Evolutionary conservation across 2,329 filamentous ascomycete genomes (phyloP).

Genomic region (Gyromitra esculenta): DNA sequence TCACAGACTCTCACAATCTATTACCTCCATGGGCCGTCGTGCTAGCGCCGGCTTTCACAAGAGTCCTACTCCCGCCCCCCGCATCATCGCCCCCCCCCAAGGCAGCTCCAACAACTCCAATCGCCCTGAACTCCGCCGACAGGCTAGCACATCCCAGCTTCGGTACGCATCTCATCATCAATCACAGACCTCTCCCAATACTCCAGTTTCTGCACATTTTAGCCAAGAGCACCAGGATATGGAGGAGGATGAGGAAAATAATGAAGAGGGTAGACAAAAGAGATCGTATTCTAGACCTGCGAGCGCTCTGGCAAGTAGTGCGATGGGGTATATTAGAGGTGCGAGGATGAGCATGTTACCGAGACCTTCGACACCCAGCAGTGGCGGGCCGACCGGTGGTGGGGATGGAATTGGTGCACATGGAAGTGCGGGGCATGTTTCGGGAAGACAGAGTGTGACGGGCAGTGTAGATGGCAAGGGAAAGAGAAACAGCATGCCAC

Average conservation of each 20-base stretch:
- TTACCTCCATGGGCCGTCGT: constrained; percentile 36
- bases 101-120: neutral
- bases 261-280: constrained; percentile 29
- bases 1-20: constrained; percentile 39
- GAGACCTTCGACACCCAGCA: constrained; percentile 47
- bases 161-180: constrained; percentile 34
- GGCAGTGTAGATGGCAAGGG: constrained; percentile 30
- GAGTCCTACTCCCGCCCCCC: constrained; percentile 49
- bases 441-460: constrained; percentile 25
- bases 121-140: constrained; percentile 39
- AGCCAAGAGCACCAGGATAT: constrained; percentile 40
- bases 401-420: constrained; percentile 40
- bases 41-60: constrained; percentile 37
- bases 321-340: constrained; percentile 37
- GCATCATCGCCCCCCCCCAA: constrained; percentile 30
- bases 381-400: constrained; percentile 27
- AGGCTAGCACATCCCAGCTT: constrained; percentile 37
- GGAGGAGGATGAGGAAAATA: neutral
- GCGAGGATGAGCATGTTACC: constrained; percentile 54
- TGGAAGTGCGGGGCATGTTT: constrained; percentile 30
- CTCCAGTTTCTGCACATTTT: constrained; percentile 19
- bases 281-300: constrained; percentile 44
- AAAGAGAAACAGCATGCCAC: constrained; percentile 48
- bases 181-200: constrained; percentile 31
- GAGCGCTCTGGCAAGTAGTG: constrained; percentile 49